phyloP scores from a whole-genome alignment of 352 stramenopile species.

The Pythium oligandrum region DNA sequence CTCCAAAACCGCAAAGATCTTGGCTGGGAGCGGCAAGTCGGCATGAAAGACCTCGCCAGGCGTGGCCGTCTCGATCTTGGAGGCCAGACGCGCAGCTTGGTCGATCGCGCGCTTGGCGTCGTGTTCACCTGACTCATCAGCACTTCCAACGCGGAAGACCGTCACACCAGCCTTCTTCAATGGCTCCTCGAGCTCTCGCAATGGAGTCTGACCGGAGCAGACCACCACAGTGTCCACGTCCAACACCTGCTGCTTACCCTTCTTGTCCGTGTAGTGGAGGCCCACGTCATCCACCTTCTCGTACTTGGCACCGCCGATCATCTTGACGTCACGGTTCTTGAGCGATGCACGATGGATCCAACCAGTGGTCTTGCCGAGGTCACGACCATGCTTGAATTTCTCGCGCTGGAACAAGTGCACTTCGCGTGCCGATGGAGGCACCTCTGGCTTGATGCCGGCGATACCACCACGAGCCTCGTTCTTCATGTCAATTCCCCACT shows the following conservation, averaged over 20 bases:
- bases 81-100: constrained; percentile 90
- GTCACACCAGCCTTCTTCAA: constrained; percentile 61
- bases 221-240: constrained; percentile 95
- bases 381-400: constrained; percentile 87
- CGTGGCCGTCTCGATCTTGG: constrained; percentile 75
- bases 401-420: constrained; percentile 95
- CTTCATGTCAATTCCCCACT: constrained; percentile 93
- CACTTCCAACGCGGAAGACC: constrained; percentile 94
- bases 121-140: constrained; percentile 92
- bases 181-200: constrained; percentile 84
- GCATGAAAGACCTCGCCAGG: constrained; percentile 54
- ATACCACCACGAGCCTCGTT: constrained; percentile 87
- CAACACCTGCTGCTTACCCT: constrained; percentile 78
- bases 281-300: constrained; percentile 93
- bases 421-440: constrained; percentile 54
- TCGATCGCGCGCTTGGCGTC: constrained; percentile 98
- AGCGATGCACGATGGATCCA: constrained; percentile 96
- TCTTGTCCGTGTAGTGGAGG: constrained; percentile 92
- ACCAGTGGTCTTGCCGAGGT: constrained; percentile 94
- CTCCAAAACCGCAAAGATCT: constrained; percentile 41
- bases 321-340: constrained; percentile 89
- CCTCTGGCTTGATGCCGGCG: constrained; percentile 37
- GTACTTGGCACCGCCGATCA: constrained; percentile 92
- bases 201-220: constrained; percentile 92
- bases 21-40: constrained; percentile 27